phyloP scores from a whole-genome alignment of 306 rosid genomes.

The Prunus kanzakura region DNA sequence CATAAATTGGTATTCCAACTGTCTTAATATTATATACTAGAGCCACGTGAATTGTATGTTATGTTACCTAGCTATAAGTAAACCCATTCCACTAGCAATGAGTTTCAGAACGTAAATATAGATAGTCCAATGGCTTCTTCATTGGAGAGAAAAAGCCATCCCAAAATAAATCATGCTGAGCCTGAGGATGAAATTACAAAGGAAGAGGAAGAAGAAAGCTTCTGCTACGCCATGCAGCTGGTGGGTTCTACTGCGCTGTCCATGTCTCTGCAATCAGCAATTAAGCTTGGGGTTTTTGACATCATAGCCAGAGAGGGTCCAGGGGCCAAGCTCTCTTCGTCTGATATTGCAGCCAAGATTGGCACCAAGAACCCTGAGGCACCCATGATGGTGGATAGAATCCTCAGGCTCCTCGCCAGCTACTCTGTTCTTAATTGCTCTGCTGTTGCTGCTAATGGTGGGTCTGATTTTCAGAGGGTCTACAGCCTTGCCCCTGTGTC shows the following conservation, averaged over 20 bases:
- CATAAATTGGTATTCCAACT: no score
- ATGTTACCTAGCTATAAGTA: no score
- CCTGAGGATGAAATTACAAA: no score
- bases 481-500: constrained; percentile 38
- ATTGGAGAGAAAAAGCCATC: no score
- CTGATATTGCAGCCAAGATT: constrained; percentile 30
- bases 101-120: background rate
- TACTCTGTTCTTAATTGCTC: constrained; percentile 44
- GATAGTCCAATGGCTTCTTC: constrained; percentile 3
- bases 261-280: constrained; percentile 37
- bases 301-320: constrained; percentile 41
- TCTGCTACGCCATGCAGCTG: constrained; percentile 33
- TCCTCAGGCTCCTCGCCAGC: constrained; percentile 42
- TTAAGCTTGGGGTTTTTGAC: constrained; percentile 53
- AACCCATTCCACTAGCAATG: background rate
- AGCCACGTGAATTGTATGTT: no score
- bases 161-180: no score
- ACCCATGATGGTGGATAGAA: constrained; percentile 46
- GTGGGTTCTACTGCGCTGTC: constrained; percentile 16
- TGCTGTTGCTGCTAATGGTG: background rate
- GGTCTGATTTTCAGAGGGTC: constrained; percentile 9
- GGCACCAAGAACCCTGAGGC: constrained; percentile 35
- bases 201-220: constrained; percentile 36
- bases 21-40: no score
- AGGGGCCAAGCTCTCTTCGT: constrained; percentile 25